Percentiles rank a stretch among this genome's conserved stretches.
Conservation (phyloP, 306 rosid genomes). For the Castanea sativa region DNA sequence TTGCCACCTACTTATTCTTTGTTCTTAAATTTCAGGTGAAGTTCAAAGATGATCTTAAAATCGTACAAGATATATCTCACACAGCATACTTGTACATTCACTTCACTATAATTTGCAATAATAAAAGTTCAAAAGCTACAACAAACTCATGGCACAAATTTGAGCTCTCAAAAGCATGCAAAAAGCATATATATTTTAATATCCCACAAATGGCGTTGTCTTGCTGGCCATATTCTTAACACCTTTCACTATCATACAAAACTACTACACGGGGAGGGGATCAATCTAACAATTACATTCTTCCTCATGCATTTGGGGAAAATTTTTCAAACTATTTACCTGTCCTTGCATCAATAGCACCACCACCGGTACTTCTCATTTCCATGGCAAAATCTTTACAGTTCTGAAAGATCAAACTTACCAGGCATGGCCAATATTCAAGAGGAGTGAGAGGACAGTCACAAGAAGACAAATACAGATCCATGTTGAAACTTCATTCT, state of each 20-base stretch:
- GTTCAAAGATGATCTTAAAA: too few species aligned
- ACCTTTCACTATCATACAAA: conserved; percentile 34
- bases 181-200: neutral
- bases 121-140: neutral
- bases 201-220: neutral
- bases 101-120: neutral
- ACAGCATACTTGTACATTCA: neutral
- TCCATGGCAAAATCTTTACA: conserved; percentile 33
- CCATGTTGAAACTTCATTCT: conserved; percentile 29
- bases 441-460: conserved; percentile 20
- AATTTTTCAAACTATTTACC: conserved; percentile 13
- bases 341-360: conserved; percentile 14
- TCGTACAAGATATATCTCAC: too few species aligned
- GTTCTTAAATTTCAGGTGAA: too few species aligned
- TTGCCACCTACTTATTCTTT: too few species aligned
- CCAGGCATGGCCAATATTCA: conserved; percentile 34
- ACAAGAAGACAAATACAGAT: conserved; percentile 36
- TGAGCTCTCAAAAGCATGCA: neutral
- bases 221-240: neutral
- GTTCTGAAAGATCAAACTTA: conserved; percentile 22
- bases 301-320: conserved; percentile 23
- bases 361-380: conserved; percentile 18
- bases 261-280: conserved; percentile 2
- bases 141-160: neutral
- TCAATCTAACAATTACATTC: conserved; percentile 13